Evolutionary conservation across 1,284 basidiomycete species (phyloP), one percentile per base, ranked within the genome.

Genomic region (Rhodotorula sp.): DNA sequence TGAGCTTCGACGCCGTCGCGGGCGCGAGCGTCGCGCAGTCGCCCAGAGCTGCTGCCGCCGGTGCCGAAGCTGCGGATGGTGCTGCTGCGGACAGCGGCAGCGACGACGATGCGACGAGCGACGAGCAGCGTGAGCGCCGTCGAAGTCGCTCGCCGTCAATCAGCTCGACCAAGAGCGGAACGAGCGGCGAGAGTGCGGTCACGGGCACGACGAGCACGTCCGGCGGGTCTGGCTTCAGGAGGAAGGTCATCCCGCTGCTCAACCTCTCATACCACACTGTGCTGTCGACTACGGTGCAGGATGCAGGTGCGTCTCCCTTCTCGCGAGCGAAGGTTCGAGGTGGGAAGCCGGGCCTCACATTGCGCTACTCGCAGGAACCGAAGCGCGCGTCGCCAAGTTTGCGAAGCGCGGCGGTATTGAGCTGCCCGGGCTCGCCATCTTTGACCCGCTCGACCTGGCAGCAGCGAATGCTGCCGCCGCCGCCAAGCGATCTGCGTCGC

Each of bases 311-410:
- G 61, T 62, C 0, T 21, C 45, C 45, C 34, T 4, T 12, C 23
- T 46, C 50, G 4, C 12, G 16, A 44, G 13, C 1, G 1, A 14
- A 52, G 46, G 3, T 25, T 16, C 44, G 13, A 13, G 34, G 14
- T 3, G 17, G 3, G 34, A 56, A 44, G 13, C 21, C 34, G 41
- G 23, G 42, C 10, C 9, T 53, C 13, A 45, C 54, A 61, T 45
- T 61, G 25, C 23, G 5, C 12, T 2, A 42, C 81, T 82, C 67
- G 81, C 82, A 49, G 94, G 93, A 5, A 99, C 96, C 0, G 96
- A 98, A 75, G 91, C 91, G 45, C 93, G 92, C 81, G 90, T 99
- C 17, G 94, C 95, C 23, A 93, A 90, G 79, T 97, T 97, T 80
- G 85, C 87, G 74, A 92, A 89, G 78, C 88, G 91, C 21, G 90